A percentile compares a stretch with the other conserved stretches of the same genome.
Evolutionary conservation across 768 basidiomycete species (phyloP).

Genomic region (Mrakia hoshinonis): DNA sequence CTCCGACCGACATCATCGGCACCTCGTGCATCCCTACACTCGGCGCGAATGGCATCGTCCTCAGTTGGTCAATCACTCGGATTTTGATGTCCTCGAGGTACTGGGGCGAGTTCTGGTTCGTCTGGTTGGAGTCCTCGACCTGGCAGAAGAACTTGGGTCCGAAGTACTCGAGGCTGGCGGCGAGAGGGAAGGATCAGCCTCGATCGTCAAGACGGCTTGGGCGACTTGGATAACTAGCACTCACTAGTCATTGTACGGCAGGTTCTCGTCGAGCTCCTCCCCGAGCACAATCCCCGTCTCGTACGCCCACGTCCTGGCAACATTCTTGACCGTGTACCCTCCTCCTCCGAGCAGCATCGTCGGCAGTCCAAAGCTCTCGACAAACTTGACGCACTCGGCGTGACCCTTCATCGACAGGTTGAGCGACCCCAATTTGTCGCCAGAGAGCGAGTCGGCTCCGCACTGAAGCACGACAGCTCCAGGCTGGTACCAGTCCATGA

Average conservation of each 20-base stretch:
- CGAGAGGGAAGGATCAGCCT: not conserved
- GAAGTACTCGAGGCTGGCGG: conserved; percentile 73
- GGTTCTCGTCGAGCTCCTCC: conserved; percentile 51
- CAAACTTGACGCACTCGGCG: conserved; percentile 77
- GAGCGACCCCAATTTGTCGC: conserved; percentile 55
- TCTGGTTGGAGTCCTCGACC: conserved; percentile 80
- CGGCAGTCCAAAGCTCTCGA: conserved; percentile 72
- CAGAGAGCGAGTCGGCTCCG: conserved; percentile 88
- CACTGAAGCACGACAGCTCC: conserved; percentile 86
- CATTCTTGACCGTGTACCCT: conserved; percentile 86
- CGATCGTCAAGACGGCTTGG: conserved; percentile 68
- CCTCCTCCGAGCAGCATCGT: conserved; percentile 89
- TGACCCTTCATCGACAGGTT: conserved; percentile 51
- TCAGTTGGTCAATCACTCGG: conserved; percentile 51
- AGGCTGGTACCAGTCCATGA: conserved; percentile 80
- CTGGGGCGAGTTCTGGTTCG: conserved; percentile 76
- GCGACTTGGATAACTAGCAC: conserved; percentile 24
- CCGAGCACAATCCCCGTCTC: conserved; percentile 95
- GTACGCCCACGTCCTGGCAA: conserved; percentile 88
- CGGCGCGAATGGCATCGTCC: conserved; percentile 62
- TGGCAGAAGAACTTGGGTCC: conserved; percentile 88
- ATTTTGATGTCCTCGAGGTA: conserved; percentile 67
- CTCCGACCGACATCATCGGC: conserved; percentile 49
- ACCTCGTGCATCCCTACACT: conserved; percentile 79
- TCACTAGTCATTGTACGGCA: conserved; percentile 43